Evolutionary conservation across 202 grass and related monocot genomes (phyloP).

Genomic region (Carex sylvatica): DNA sequence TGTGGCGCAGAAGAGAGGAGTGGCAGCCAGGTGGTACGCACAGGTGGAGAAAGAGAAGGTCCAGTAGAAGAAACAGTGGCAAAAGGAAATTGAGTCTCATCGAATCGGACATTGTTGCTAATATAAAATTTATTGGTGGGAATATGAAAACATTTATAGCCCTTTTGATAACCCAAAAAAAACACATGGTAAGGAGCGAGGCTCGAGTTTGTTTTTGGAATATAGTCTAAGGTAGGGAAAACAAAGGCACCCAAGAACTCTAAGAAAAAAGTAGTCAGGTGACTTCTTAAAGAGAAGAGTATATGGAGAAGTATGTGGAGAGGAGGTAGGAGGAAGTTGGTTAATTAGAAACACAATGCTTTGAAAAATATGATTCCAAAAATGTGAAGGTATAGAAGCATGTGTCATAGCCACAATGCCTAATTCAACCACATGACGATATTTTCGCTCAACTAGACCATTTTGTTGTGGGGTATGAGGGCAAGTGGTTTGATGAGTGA

Average conservation of each 20-base stretch:
- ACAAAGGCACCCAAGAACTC: background rate
- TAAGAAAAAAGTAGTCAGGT: too few species aligned
- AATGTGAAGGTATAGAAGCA: background rate
- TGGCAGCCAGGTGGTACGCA: too few species aligned
- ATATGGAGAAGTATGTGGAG: too few species aligned
- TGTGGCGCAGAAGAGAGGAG: too few species aligned
- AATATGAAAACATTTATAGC: background rate
- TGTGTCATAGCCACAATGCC: background rate
- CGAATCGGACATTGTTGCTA: background rate
- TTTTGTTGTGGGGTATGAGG: slow-evolving; percentile 8
- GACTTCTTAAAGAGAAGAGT: too few species aligned
- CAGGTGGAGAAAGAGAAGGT: too few species aligned
- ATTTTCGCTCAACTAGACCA: background rate
- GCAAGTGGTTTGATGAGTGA: slow-evolving; percentile 7
- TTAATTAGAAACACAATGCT: too few species aligned
- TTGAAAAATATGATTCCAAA: background rate
- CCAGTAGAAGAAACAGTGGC: background rate
- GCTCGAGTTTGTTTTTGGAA: background rate
- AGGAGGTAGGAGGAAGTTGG: too few species aligned
- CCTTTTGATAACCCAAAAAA: background rate
- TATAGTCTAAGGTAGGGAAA: background rate
- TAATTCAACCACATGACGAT: slow-evolving; percentile 10
- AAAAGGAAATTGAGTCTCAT: background rate
- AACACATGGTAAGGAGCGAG: slow-evolving; percentile 1
- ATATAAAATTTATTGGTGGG: background rate